phyloP scores from a whole-genome alignment of 352 stramenopile genomes.

The Phytophthora aleatoria region DNA sequence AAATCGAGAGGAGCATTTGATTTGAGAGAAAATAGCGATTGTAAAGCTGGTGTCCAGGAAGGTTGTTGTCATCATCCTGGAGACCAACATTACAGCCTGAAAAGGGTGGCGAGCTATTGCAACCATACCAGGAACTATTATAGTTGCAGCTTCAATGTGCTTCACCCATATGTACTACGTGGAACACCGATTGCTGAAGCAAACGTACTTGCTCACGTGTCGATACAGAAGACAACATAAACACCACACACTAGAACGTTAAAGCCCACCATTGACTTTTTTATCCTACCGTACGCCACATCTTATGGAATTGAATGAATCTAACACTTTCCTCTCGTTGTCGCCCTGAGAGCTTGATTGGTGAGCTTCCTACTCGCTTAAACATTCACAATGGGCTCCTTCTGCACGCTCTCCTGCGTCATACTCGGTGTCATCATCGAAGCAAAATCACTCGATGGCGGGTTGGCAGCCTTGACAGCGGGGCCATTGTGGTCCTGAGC shows the following conservation, averaged over 20 bases:
- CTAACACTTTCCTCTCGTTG: conserved; percentile 3
- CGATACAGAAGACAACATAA: neutral
- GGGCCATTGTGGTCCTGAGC: conserved; percentile 24
- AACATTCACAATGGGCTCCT: conserved; percentile 33
- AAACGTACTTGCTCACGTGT: neutral
- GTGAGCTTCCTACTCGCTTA: conserved; percentile 12
- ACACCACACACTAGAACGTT: neutral
- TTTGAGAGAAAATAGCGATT: neutral
- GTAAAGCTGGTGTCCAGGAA: neutral
- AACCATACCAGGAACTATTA: too few species aligned
- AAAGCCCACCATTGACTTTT: conserved; percentile 10
- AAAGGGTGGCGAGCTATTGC: too few species aligned
- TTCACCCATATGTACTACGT: neutral
- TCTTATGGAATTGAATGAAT: conserved; percentile 16
- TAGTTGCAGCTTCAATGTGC: too few species aligned
- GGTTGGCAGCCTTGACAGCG: conserved; percentile 14
- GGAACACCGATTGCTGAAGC: neutral
- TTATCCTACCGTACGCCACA: neutral
- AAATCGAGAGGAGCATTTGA: too few species aligned
- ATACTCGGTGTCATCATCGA: conserved; percentile 26
- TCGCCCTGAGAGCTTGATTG: neutral
- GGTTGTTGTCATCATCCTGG: neutral
- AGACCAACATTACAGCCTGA: neutral
- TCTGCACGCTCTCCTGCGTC: conserved; percentile 20
- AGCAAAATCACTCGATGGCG: conserved; percentile 20